phyloP scores from a whole-genome alignment of 108 stramenopile genomes.

The Skeletonema grethae region DNA sequence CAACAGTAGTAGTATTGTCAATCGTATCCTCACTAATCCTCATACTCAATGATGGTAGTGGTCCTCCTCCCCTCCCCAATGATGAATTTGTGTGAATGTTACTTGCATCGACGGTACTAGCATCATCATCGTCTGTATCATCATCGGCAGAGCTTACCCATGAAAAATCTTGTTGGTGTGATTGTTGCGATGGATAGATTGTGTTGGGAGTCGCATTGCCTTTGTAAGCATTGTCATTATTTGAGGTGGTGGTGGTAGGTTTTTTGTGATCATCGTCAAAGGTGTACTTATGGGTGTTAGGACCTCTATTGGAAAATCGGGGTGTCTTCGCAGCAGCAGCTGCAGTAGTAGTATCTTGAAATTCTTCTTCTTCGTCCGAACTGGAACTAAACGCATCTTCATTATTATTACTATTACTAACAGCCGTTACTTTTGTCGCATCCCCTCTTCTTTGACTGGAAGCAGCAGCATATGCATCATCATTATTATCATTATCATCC shows the following conservation, averaged over 20 bases:
- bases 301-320: neutral
- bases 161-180: conserved; percentile 1
- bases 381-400: neutral
- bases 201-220: neutral
- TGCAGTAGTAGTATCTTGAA: neutral
- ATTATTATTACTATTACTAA: neutral
- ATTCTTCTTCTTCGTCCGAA: neutral
- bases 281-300: neutral
- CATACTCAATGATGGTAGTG: neutral
- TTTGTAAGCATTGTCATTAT: no score
- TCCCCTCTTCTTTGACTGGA: no score
- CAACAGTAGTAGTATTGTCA: neutral
- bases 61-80: neutral
- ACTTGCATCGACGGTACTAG: neutral
- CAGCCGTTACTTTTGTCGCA: no score
- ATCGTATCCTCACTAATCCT: neutral
- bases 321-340: neutral
- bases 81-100: neutral
- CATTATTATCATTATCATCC: neutral
- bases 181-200: neutral
- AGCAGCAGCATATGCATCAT: neutral
- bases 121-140: neutral
- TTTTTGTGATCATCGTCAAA: neutral
- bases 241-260: neutral
- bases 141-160: conserved; percentile 1